These are phyloP conservation scores for Saksenaea vasiformis DNA, from an alignment of 371 early-diverging fungal genomes.

Conservation along the genomic window DNA sequence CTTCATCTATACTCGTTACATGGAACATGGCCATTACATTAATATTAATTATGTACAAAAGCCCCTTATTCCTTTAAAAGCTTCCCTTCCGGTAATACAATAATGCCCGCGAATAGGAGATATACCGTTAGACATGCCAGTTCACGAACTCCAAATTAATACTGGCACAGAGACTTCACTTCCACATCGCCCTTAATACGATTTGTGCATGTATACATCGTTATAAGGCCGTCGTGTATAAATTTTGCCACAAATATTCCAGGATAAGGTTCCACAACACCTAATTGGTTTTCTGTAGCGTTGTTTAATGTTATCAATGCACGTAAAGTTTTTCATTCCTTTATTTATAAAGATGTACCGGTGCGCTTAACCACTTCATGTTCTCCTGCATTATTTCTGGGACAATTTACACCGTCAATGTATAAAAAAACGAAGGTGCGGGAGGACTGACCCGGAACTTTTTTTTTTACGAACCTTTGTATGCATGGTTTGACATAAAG, in stretches of 20 bases:
- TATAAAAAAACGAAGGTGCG: not conserved
- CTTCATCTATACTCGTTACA: not conserved
- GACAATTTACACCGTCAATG: not conserved
- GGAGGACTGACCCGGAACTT: not conserved
- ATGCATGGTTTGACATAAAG: not conserved
- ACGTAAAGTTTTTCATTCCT: too few species aligned
- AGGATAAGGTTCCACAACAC: not conserved
- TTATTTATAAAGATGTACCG: too few species aligned
- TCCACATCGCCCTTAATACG: not conserved
- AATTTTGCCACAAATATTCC: not conserved
- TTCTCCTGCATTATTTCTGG: not conserved
- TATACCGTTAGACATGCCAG: not conserved
- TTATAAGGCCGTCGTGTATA: not conserved
- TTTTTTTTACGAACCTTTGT: not conserved
- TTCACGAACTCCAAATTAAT: not conserved
- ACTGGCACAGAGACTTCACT: not conserved
- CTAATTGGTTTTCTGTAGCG: not conserved
- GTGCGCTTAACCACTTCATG: not conserved
- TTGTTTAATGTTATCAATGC: too few species aligned
- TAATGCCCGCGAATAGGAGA: not conserved
- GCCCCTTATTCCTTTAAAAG: not conserved
- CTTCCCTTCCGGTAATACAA: not conserved
- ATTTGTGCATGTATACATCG: not conserved
- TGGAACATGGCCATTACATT: conserved; percentile 1
- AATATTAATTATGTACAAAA: not conserved